Base-by-base conservation (phyloP, 257 asterid genomes). In the Solanum microdontum region DNA sequence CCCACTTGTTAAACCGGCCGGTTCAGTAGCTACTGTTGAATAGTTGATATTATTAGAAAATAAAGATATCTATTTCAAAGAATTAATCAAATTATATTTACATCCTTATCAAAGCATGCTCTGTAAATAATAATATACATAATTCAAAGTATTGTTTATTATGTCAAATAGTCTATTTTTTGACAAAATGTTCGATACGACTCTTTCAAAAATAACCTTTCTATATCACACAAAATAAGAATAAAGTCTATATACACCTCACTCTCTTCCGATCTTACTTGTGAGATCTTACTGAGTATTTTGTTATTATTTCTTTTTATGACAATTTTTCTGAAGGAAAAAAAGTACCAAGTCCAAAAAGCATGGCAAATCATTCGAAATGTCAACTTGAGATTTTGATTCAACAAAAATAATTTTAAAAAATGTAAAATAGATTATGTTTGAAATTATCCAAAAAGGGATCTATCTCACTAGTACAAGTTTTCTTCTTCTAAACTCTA, bases 1-100 rank as follows among this genome's bases (percentile, higher is more conserved):
- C 87, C 90, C 88, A 66, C 6, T 79, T 23, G 89, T 70, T 4
- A 69, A 85, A 84, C 93, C 43, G 43, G 79, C 88, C 85, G 91
- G 70, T 87, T 91, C 95, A 30, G 74, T 89, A 10, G 83, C 91
- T 85, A 92, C 95, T 91, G 92, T 75, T 11, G 34, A 79, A 89
- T 75, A 85, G 83, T 26, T 55, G 8, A 55, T 55, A 55, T 55
- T 19, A 55, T 55, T 55, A 55, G 24, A 55, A 55, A 70, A 28
- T 70, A 30, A 70, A 70, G 40, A 70, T 14, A 7, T 69, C 76
- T 69, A 15, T 69, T 14, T 69, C 76, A 69, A 28, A 28, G 76
- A 69, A 69, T 14, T 28, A 69, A 69, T 69, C 76, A 69, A 69
- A 69, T 69, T 69, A 13, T 7, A 64, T 64, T 28, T 69, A 30